Base-by-base conservation (phyloP, 2,329 filamentous ascomycete genomes). In the Fusarium devonianum region DNA sequence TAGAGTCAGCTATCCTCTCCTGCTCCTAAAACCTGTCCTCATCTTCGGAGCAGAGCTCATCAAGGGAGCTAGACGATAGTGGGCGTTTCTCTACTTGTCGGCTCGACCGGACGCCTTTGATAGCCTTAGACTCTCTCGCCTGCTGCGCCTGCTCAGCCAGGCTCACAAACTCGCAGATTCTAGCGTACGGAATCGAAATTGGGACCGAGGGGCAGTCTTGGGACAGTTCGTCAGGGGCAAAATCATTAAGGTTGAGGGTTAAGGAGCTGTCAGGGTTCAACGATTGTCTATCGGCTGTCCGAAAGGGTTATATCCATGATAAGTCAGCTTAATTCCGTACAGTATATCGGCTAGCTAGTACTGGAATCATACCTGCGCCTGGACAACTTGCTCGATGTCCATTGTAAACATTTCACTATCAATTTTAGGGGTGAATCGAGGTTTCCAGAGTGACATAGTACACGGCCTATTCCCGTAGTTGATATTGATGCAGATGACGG, bases 401-500 rank as follows among this genome's bases (percentile, higher is more conserved):
- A 41, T 13, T 29, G 22, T 41, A 12, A 26, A 9, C 13, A 8
- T 11, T 13, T 41, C 30, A 13, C 21, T 30, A 18, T 18, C 32
- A 13, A 12, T 23, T 12, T 53, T 23, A 5, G n/a, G 23, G 13
- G 46, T 49, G 21, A 45, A 49, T 42, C 33, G 18, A 5, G 41
- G 36, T 12, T 39, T 35, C 58, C 43, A 61, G 7, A 58, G 22
- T 18, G 49, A 61, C 12, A 58, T 25, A 14, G 52, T 56, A 12
- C 43, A 52, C n/a, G 33, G 28, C 16, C 30, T 51, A 5, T 17
- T 26, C 11, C 26, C 11, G 8, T 47, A 39, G 22, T 56, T 56
- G 7, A 60, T 48, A n/a, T 58, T 35, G 36, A 63, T 32, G 18
- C 52, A 42, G 43, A 63, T 45, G 7, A 58, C 49, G 16, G 43